Evolutionary conservation across 352 stramenopile species (phyloP).

Genomic region (Discostella stelligera): DNA sequence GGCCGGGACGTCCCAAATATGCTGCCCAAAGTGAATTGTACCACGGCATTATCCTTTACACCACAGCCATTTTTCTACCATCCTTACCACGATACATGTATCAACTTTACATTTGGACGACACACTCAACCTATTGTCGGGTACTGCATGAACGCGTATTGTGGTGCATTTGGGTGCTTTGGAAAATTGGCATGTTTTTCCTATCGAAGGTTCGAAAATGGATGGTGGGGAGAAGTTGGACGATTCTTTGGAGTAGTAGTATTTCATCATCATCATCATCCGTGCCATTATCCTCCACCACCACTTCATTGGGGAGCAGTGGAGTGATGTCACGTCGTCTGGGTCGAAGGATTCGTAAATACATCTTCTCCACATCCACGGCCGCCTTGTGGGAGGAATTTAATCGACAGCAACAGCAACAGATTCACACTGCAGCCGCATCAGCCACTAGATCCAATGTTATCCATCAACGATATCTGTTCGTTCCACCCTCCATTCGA

Average conservation of each 20-base stretch:
- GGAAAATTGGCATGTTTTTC: conserved; percentile 24
- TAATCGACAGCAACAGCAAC: conserved; percentile 21
- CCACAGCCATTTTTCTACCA: conserved; percentile 39
- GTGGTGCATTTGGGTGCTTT: conserved; percentile 40
- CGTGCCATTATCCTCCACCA: neutral
- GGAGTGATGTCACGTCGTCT: neutral
- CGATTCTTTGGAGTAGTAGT: no score
- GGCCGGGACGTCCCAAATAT: conserved; percentile 34
- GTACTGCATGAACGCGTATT: conserved; percentile 19
- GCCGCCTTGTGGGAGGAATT: conserved; percentile 45
- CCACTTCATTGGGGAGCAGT: neutral
- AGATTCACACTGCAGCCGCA: neutral
- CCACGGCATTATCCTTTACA: conserved; percentile 27
- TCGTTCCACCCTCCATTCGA: conserved; percentile 2
- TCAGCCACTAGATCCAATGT: conserved; percentile 5
- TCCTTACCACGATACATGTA: conserved; percentile 26
- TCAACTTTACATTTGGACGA: conserved; percentile 6
- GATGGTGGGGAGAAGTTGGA: conserved; percentile 1
- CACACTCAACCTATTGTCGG: neutral
- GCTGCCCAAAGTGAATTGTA: conserved; percentile 31
- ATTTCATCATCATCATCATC: neutral
- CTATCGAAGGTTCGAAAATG: conserved; percentile 9
- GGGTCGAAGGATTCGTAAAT: conserved; percentile 13
- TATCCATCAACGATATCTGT: conserved; percentile 27
- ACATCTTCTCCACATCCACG: conserved; percentile 40